Evolutionary conservation across 2,329 filamentous ascomycete genomes (phyloP).

Genomic region (Pleoardoris graminearum): DNA sequence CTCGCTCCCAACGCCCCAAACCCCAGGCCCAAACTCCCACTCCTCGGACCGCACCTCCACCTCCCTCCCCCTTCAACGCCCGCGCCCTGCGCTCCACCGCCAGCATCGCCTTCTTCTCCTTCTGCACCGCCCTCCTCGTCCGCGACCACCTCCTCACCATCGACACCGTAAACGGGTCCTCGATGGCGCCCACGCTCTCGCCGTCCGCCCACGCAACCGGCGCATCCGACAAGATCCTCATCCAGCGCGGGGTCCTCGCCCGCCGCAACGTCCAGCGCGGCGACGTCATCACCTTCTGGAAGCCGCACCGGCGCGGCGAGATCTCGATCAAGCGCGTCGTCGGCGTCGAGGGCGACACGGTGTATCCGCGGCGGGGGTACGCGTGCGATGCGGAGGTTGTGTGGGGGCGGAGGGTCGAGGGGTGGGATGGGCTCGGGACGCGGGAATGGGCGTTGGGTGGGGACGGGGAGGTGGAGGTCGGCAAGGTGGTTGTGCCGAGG

Average conservation of each 20-base stretch:
- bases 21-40: slow-evolving; percentile 5
- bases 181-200: slow-evolving; percentile 53
- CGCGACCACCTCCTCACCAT: slow-evolving; percentile 48
- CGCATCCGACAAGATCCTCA: slow-evolving; percentile 43
- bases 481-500: slow-evolving; percentile 66
- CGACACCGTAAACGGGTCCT: slow-evolving; percentile 45
- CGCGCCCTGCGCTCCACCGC: slow-evolving; percentile 14
- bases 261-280: slow-evolving; percentile 42
- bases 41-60: neutral
- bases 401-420: slow-evolving; percentile 15
- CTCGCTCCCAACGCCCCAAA: slow-evolving; percentile 11
- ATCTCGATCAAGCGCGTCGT: slow-evolving; percentile 81
- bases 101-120: slow-evolving; percentile 17
- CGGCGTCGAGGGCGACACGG: slow-evolving; percentile 76
- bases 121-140: slow-evolving; percentile 31
- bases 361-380: slow-evolving; percentile 58
- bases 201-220: slow-evolving; percentile 48
- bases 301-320: slow-evolving; percentile 68
- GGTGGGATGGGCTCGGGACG: slow-evolving; percentile 37
- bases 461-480: slow-evolving; percentile 21
- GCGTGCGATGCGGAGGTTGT: slow-evolving; percentile 36
- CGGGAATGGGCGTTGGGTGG: slow-evolving; percentile 21
- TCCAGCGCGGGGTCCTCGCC: slow-evolving; percentile 25
- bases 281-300: slow-evolving; percentile 51
- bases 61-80: neutral